Percentiles rank a stretch among this genome's conserved stretches.
Evolutionary conservation across 78 protist species (phyloP).

Genomic region (Pigoraptor vietnamica): DNA sequence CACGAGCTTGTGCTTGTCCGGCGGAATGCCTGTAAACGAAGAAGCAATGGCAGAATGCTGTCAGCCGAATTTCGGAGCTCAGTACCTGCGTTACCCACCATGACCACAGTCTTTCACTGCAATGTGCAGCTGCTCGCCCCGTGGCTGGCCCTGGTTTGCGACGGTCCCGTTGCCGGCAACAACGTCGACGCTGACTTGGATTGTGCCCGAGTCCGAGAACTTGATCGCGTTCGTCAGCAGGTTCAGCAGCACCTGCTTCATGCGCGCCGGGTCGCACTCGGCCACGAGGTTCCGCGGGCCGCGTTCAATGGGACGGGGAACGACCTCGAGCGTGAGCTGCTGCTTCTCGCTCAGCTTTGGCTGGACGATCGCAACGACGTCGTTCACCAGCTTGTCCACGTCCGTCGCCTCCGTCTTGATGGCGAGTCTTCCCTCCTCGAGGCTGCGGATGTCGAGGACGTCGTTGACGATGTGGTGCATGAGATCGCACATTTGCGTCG

Average conservation of each 20-base stretch:
- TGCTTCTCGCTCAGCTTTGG: background rate
- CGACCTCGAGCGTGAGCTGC: background rate
- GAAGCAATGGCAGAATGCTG: background rate
- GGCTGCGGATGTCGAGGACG: background rate
- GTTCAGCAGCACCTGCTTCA: slow-evolving; percentile 3
- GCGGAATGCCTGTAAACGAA: background rate
- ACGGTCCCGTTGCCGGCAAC: background rate
- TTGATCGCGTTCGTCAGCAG: slow-evolving; percentile 10
- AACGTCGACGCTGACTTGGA: background rate
- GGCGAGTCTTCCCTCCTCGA: background rate
- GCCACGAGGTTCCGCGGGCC: background rate
- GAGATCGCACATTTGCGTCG: background rate
- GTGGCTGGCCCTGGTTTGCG: too few species aligned
- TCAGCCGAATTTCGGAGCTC: background rate
- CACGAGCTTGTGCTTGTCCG: background rate
- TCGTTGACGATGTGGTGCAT: background rate
- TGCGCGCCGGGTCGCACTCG: background rate
- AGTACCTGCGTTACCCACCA: background rate
- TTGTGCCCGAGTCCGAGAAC: background rate
- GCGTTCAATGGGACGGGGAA: too few species aligned
- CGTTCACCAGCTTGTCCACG: background rate
- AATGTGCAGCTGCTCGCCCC: background rate
- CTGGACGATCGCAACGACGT: background rate
- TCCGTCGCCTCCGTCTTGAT: background rate
- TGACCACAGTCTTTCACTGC: background rate